Evolutionary conservation across 306 rosid species (phyloP), one percentile per base, ranked within the genome.

Genomic region (Comarum palustre): DNA sequence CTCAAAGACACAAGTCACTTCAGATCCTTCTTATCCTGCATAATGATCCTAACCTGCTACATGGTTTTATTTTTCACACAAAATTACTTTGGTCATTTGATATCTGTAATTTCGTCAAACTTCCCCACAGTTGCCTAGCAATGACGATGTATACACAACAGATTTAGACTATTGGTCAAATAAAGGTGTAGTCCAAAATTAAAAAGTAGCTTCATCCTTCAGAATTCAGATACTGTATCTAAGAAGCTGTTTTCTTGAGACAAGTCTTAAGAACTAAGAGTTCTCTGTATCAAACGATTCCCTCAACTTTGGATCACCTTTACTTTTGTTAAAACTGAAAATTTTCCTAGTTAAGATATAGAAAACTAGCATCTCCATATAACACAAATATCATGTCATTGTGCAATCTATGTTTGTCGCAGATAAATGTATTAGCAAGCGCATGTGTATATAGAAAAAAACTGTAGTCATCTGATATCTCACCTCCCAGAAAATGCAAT

Each of bases 1-100:
- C 51, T 47, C 32, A 36, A 62, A 62, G 52, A 47, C 17, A 74
- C 67, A 69, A 54, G 64, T 51, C 65, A 77, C 16, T 64, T 59
- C 43, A 36, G 54, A 64, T 65, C 58, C 66, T 38, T 64, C 54
- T 36, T 65, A 13, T 13, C 25, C 50, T 62, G 45, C 24, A 25
- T 34, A 62, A 36, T 3, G 20, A 31, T 32, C 50, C 27, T 32
- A 50, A 16, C 62, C 0, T 50, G 34, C 34, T 51, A 50, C 10
- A 0, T 43, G 6, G 25, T 20, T 39, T 22, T 8, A 16, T 22
- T 16, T 39, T 55, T 16, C 8, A 24, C 14, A n/a, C 41, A 72
- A 34, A 20, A 27, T 8, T 6, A 45, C 27, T 66, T 15, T 43
- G 17, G 57, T 8, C 4, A 59, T 13, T 2, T 46, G 34, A 16